Percentiles rank a stretch among this genome's conserved stretches.
Conservation (phyloP, 768 basidiomycete genomes). For the Cystoderma amianthinum region DNA sequence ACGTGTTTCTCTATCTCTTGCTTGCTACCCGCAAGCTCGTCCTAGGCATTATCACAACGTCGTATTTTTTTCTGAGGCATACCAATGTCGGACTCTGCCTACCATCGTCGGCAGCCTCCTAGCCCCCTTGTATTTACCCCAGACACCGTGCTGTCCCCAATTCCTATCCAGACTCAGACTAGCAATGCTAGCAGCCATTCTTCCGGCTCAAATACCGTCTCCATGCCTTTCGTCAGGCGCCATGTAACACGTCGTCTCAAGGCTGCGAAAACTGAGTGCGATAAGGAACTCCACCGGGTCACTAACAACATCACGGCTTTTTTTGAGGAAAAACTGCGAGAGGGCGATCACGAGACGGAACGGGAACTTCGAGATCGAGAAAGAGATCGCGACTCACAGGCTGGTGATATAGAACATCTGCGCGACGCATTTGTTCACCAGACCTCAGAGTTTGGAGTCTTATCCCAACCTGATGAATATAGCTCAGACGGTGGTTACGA, state of each 20-base stretch:
- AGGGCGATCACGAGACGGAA: constrained; percentile 66
- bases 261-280: constrained; percentile 93
- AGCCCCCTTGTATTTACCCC: constrained; percentile 77
- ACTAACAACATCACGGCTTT: constrained; percentile 91
- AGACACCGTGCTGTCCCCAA: constrained; percentile 51
- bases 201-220: constrained; percentile 69
- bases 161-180: constrained; percentile 36
- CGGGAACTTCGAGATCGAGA: constrained; percentile 48
- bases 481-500: constrained; percentile 83
- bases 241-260: constrained; percentile 92
- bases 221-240: constrained; percentile 88
- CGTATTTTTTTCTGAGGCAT: constrained; percentile 7
- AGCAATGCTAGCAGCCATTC: constrained; percentile 29
- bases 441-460: constrained; percentile 46
- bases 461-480: constrained; percentile 62
- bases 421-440: constrained; percentile 59
- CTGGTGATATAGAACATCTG: constrained; percentile 46
- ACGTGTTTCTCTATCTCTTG: no score
- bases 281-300: constrained; percentile 92
- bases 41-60: constrained; percentile 5
- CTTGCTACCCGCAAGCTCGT: no score
- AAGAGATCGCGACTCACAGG: constrained; percentile 51
- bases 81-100: constrained; percentile 45
- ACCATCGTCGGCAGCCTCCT: constrained; percentile 56
- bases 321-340: constrained; percentile 86